Base-by-base conservation (phyloP, 2,329 filamentous ascomycete species). In the Aquanectria penicillioides region DNA sequence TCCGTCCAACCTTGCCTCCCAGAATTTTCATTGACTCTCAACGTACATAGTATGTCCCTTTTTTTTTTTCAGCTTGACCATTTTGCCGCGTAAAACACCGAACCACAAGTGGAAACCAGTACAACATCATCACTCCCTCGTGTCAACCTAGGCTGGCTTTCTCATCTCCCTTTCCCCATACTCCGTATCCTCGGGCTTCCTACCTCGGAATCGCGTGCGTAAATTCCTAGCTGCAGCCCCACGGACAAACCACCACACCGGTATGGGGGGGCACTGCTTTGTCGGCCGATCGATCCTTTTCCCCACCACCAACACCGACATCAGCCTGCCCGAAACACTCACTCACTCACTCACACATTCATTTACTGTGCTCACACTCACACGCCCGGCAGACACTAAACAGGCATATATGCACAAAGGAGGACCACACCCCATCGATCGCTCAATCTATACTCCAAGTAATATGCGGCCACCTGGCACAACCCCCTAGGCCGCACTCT, bases 221-320 rank as follows among this genome's bases (percentile, higher is more conserved):
- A 29, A 22, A 37, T 38, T 15, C 15, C 25, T 11, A 15, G 33
- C 23, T 37, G 47, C 47, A n/a, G 11, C 33, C n/a, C 23, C 37
- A 57, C 28, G 36, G 12, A 49, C 44, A 36, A n/a, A 44, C 53
- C 37, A 29, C 37, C 12, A 47, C 47, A 47, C 40, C 47, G 54
- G 48, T 49, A 49, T 36, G 47, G 49, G 46, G 50, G 47, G 54
- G 13, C 29, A 25, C 44, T 48, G 61, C 46, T 61, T 58, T 57
- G 53, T 69, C 54, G 64, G 64, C 57, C 67, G 67, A 69, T 69
- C 65, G 66, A 68, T 65, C 64, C 54, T 51, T n/a, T 44, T 34
- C 63, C 63, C 59, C 58, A 48, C 54, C 53, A 54, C 50, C 48
- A 38, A 48, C 54, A 67, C 36, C 62, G 61, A 53, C 58, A 40